Evolutionary conservation across 495 filamentous ascomycete genomes (phyloP).

Genomic region (Lophiostoma macrostomum): DNA sequence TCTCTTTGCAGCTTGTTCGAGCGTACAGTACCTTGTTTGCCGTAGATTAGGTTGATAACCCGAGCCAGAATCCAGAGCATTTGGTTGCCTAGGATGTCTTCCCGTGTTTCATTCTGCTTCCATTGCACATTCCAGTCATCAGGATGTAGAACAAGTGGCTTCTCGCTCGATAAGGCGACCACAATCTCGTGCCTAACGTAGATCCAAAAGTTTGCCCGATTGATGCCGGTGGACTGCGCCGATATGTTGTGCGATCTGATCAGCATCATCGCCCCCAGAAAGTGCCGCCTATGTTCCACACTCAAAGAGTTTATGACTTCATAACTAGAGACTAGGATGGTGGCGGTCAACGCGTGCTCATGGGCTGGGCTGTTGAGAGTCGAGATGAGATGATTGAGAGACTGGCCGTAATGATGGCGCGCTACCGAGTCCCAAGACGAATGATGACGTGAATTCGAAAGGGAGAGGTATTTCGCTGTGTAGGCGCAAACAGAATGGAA

Average conservation of each 20-base stretch:
- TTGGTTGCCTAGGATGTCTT: conserved; percentile 31
- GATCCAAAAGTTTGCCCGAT: conserved; percentile 34
- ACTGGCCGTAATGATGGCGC: conserved; percentile 27
- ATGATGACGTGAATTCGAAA: conserved; percentile 2
- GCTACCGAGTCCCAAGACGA: conserved; percentile 25
- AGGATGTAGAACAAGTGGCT: conserved; percentile 14
- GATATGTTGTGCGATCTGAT: conserved; percentile 22
- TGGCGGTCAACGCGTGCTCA: conserved; percentile 29
- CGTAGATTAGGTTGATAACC: conserved; percentile 19
- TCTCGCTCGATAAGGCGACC: conserved; percentile 29
- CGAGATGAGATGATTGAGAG: conserved; percentile 22
- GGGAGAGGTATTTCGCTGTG: conserved; percentile 30
- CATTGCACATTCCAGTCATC: conserved; percentile 27
- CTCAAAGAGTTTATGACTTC: conserved; percentile 29
- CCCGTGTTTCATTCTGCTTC: conserved; percentile 15
- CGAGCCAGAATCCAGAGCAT: conserved; percentile 22
- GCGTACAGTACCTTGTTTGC: conserved; percentile 1
- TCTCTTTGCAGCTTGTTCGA: neutral
- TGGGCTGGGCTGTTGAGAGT: conserved; percentile 11
- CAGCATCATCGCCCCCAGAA: conserved; percentile 24
- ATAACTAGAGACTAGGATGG: conserved; percentile 33
- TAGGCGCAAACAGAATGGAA: conserved; percentile 32
- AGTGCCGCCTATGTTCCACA: conserved; percentile 26
- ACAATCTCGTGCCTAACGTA: conserved; percentile 34
- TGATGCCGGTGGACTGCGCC: conserved; percentile 21